Evolutionary conservation across 2,329 filamentous ascomycete genomes (phyloP).

Genomic region (Nannizziopsis arthrosporioides): DNA sequence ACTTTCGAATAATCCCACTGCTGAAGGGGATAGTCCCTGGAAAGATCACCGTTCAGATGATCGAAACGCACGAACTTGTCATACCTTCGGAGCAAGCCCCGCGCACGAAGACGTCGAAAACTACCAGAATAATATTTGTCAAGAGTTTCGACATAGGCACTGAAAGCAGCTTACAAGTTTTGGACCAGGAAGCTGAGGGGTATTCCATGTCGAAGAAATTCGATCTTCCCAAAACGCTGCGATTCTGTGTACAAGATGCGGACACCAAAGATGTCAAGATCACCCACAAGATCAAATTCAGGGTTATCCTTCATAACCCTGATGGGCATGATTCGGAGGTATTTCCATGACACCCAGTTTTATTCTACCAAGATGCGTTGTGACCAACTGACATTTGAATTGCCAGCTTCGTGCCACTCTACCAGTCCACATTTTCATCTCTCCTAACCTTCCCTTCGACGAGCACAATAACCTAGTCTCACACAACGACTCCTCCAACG

Average conservation of each 20-base stretch:
- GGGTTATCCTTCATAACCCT: slow-evolving; percentile 82
- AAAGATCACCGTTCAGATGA: slow-evolving; percentile 65
- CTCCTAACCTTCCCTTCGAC: slow-evolving; percentile 78
- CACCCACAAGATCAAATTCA: slow-evolving; percentile 82
- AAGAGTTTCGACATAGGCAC: slow-evolving; percentile 60
- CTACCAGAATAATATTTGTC: slow-evolving; percentile 52
- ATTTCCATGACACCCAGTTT: slow-evolving; percentile 17
- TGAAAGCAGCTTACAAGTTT: slow-evolving; percentile 44
- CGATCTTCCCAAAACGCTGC: slow-evolving; percentile 68
- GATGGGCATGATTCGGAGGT: slow-evolving; percentile 90
- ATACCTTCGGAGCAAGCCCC: slow-evolving; percentile 38
- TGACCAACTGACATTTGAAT: slow-evolving; percentile 13
- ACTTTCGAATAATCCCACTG: slow-evolving; percentile 77
- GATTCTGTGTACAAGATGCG: slow-evolving; percentile 77
- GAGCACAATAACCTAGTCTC: slow-evolving; percentile 70
- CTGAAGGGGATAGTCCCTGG: slow-evolving; percentile 80
- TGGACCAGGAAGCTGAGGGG: slow-evolving; percentile 50
- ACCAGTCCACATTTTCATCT: slow-evolving; percentile 88
- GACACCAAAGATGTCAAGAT: slow-evolving; percentile 84
- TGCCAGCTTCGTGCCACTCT: slow-evolving; percentile 69
- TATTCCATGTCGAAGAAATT: slow-evolving; percentile 49
- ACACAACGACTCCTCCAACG: slow-evolving; percentile 42
- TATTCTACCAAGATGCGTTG: background rate
- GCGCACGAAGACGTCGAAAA: slow-evolving; percentile 43
- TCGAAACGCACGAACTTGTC: slow-evolving; percentile 64